Percentiles rank a stretch among this genome's conserved stretches.
Conservation (phyloP, 192 early-diverging fungal genomes). For the Coemansia erecta region DNA sequence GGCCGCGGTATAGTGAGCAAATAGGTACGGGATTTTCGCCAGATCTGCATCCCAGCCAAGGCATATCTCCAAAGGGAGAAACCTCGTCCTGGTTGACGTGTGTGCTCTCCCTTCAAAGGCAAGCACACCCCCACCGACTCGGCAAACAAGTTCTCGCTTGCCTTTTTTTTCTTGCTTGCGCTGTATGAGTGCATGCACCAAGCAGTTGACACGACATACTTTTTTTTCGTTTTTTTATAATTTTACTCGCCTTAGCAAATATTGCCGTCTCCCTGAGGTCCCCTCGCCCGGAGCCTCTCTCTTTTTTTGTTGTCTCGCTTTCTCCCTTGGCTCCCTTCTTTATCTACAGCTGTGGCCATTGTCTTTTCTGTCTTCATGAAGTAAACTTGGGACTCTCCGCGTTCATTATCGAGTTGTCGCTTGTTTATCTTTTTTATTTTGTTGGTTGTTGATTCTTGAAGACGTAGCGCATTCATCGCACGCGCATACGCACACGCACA, state of each 20-base stretch:
- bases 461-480: neutral
- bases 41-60: slow-evolving; percentile 14
- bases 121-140: neutral
- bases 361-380: too few relatives aligned
- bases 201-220: too few relatives aligned
- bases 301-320: neutral
- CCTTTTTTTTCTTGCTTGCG: neutral
- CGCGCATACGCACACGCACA: neutral
- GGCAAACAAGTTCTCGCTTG: neutral
- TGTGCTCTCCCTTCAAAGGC: slow-evolving; percentile 2
- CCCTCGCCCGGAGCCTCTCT: neutral
- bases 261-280: too few relatives aligned
- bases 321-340: neutral
- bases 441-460: slow-evolving; percentile 3
- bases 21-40: slow-evolving; percentile 14
- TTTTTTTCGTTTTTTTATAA: too few relatives aligned
- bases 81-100: neutral
- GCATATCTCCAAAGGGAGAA: slow-evolving; percentile 1
- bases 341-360: neutral
- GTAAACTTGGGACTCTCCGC: neutral
- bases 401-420: neutral
- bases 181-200: neutral
- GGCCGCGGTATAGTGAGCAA: slow-evolving; percentile 9
- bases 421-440: slow-evolving; percentile 2
- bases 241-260: too few relatives aligned